phyloP scores from a whole-genome alignment of 176 grass and related monocot species.

The Panicum miliaceum region DNA sequence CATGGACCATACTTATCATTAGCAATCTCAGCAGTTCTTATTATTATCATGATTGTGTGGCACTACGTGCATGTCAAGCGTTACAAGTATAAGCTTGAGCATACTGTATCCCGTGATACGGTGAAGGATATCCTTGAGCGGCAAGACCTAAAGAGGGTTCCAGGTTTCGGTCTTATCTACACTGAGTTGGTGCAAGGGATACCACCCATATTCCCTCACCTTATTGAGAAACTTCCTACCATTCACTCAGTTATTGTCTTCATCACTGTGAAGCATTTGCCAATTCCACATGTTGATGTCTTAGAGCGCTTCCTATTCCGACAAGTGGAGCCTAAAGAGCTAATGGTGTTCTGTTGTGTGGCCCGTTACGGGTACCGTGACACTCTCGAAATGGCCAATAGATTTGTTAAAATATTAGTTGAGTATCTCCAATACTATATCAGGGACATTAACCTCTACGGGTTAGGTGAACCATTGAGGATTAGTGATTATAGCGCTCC shows the following conservation, averaged over 20 bases:
- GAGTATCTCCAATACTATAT: constrained; percentile 62
- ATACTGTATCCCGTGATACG: constrained; percentile 47
- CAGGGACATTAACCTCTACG: constrained; percentile 50
- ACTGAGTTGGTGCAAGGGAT: constrained; percentile 82
- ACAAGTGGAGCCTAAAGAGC: constrained; percentile 52
- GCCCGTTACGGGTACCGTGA: constrained; percentile 76
- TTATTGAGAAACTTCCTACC: constrained; percentile 64
- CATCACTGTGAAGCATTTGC: constrained; percentile 69
- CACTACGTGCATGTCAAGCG: constrained; percentile 73
- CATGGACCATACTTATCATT: constrained; percentile 60
- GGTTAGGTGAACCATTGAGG: constrained; percentile 2
- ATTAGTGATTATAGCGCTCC: constrained; percentile 33
- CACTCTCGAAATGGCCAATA: constrained; percentile 46
- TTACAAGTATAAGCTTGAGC: constrained; percentile 65
- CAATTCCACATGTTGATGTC: constrained; percentile 48
- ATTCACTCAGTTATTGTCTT: constrained; percentile 64
- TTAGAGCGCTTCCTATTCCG: constrained; percentile 74
- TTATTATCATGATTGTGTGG: constrained; percentile 77
- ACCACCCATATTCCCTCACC: constrained; percentile 74
- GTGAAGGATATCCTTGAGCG: constrained; percentile 36
- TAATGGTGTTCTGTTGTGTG: constrained; percentile 69
- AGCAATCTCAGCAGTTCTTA: constrained; percentile 45
- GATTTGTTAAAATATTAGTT: constrained; percentile 52
- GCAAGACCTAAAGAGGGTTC: constrained; percentile 46
- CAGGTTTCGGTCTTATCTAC: constrained; percentile 70